Conservation (phyloP, 176 grass and related monocot species). For the Guadua angustifolia region DNA sequence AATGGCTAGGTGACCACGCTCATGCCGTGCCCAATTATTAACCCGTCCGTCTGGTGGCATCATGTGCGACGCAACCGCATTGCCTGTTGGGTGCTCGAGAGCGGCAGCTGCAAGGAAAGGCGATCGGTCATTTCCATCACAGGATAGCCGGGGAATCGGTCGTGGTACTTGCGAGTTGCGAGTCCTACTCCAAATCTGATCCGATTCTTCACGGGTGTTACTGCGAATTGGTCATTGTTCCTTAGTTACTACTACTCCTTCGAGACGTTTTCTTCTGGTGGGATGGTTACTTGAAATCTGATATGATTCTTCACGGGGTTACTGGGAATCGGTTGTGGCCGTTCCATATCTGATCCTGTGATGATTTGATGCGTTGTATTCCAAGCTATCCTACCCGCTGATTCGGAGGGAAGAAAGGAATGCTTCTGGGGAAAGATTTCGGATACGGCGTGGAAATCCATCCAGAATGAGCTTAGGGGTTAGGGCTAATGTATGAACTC, state of each 20-base stretch:
- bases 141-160: not conserved
- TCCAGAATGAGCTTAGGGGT: not conserved
- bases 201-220: constrained; percentile 19
- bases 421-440: constrained; percentile 26
- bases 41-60: not conserved
- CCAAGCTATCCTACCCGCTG: constrained; percentile 23
- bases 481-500: not conserved
- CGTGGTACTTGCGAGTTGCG: not conserved
- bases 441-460: constrained; percentile 29
- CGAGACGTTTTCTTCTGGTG: not conserved
- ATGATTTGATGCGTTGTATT: not conserved
- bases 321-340: not conserved
- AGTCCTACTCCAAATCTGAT: not conserved
- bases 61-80: not conserved
- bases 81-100: not conserved
- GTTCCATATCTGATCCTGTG: not conserved
- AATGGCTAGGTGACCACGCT: constrained; percentile 5
- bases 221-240: constrained; percentile 5
- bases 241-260: not conserved
- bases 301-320: constrained; percentile 12
- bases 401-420: constrained; percentile 1
- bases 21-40: not conserved
- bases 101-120: constrained; percentile 17
- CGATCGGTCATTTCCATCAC: not conserved
- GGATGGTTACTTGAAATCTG: constrained; percentile 3